A percentile compares a stretch with the other conserved stretches of the same genome.
These are phyloP conservation scores for Solanum chilense DNA, from an alignment of 257 asterid species.

Conservation along the genomic window DNA sequence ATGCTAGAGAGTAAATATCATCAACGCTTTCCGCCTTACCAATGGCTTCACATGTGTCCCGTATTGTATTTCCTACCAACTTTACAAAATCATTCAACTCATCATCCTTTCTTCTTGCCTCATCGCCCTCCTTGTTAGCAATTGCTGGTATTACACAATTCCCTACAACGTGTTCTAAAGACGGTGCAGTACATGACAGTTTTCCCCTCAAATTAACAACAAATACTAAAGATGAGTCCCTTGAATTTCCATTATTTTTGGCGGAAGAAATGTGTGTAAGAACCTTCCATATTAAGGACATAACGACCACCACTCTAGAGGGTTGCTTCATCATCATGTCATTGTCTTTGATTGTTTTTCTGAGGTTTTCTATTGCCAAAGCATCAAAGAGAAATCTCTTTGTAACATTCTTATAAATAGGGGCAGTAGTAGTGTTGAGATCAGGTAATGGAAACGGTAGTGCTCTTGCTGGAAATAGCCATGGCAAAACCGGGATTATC, in stretches of 20 bases:
- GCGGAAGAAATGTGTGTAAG: background rate
- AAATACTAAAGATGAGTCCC: background rate
- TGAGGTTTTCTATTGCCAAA: background rate
- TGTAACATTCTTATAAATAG: background rate
- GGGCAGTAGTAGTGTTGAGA: too few species aligned
- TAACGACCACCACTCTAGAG: background rate
- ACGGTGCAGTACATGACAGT: background rate
- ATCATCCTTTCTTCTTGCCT: background rate
- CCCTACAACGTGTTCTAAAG: background rate
- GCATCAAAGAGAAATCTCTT: background rate
- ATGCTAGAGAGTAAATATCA: background rate
- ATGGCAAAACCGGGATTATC: background rate
- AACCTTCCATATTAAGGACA: constrained; percentile 14
- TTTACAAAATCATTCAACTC: background rate
- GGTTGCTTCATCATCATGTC: too few species aligned
- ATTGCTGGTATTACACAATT: background rate
- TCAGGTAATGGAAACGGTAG: background rate
- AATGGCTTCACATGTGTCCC: background rate
- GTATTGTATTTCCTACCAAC: background rate
- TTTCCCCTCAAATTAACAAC: constrained; percentile 7
- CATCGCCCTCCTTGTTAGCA: too few species aligned
- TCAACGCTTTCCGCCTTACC: background rate
- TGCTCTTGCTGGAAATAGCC: background rate
- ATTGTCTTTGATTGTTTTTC: too few species aligned
- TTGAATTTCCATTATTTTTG: background rate